These are phyloP conservation scores for Lodderomyces jiufengensis DNA, from an alignment of 1,139 yeast genomes.

Conservation along the genomic window DNA sequence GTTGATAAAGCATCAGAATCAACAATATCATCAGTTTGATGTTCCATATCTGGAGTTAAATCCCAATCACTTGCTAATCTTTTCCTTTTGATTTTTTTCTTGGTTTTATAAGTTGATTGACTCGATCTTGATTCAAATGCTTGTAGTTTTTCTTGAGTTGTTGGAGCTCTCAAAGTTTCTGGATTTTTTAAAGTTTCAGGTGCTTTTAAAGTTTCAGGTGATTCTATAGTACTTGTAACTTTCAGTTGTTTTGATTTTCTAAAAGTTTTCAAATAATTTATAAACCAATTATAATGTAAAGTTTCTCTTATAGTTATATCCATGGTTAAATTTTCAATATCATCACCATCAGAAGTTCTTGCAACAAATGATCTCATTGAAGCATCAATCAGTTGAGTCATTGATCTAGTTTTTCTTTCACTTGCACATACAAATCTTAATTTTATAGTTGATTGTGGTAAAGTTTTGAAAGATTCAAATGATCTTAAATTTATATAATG, in stretches of 20 bases:
- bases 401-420: conserved; percentile 10
- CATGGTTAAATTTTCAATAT: conserved; percentile 7
- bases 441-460: conserved; percentile 11
- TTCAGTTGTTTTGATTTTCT: conserved; percentile 1
- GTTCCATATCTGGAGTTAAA: conserved; percentile 1
- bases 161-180: conserved; percentile 5
- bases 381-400: conserved; percentile 1
- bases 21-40: background rate
- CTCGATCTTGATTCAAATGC: background rate
- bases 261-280: conserved; percentile 8
- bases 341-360: conserved; percentile 5
- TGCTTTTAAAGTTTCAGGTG: conserved; percentile 4
- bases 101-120: background rate
- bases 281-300: conserved; percentile 11
- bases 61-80: conserved; percentile 2
- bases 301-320: conserved; percentile 8
- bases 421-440: conserved; percentile 11
- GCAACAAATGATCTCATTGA: conserved; percentile 12
- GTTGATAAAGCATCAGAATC: too few relatives aligned
- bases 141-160: conserved; percentile 1
- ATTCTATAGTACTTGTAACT: conserved; percentile 3
- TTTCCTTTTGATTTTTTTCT: background rate
- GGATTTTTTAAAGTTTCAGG: background rate
- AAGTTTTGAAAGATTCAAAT: conserved; percentile 10
- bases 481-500: conserved; percentile 15